Base-by-base conservation (phyloP, 2,329 filamentous ascomycete species). In the Colletotrichum tamarilloi region DNA sequence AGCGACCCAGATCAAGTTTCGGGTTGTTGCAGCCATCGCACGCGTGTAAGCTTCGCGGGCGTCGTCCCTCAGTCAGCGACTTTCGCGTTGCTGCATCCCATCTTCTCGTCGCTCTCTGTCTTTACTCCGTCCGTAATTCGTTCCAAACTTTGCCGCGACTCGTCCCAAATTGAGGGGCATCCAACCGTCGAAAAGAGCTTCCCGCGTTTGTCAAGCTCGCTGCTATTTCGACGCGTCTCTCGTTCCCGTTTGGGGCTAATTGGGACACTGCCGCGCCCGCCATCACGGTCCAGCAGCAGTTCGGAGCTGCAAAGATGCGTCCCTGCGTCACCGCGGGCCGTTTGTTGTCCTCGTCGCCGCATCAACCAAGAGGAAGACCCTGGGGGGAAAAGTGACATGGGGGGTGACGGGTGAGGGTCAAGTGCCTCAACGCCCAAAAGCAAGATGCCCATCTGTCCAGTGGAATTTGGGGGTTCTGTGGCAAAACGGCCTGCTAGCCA, bases 261-360 rank as follows among this genome's bases (percentile, higher is more conserved):
- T 58, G 59, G 38, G 57, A 46, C 46, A 53, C 58, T 28, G 38
- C 8, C 53, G 53, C 42, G 46, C 32, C 53, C 58, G n/a, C 42
- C 52, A 22, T 22, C 32, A 26, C 65, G 53, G 26, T 52, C 49
- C 65, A 24, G 24, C 28, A 67, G 52, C 30, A 57, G 65, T 24
- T 68, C 32, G 24, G 22, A 46, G 58, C 38, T 42, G 16, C 16
- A 19, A 35, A 28, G n/a, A 58, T 46, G 59, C 62, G 59, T 35
- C 60, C 60, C 59, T 57, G 70, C 67, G 56, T 65, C 66, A 63
- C 60, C 55, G 66, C 55, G 59, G 42, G 30, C 58, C 55, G 53
- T 70, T 65, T 60, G 57, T 72, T 70, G 70, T 69, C 26, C 9
- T 60, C 59, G 67, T 73, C 70, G 66, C 70, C 67, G 67, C 66